Base-by-base conservation (phyloP, 495 filamentous ascomycete species). In the Xylaria telfairii region DNA sequence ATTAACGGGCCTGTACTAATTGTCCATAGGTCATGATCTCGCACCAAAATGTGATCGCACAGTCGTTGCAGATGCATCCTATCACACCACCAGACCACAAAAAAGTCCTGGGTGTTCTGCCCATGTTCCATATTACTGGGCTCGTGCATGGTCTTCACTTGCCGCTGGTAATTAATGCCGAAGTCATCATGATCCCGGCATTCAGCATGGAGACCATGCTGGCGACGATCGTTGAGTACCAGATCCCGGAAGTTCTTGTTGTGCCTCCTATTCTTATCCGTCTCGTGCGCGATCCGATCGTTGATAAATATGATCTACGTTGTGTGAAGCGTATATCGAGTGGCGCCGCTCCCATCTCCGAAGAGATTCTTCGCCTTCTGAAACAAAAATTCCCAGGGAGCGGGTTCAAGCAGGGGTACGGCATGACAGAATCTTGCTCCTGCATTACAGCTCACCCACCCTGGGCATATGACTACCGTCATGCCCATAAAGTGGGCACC, bases 191-290 rank as follows among this genome's bases (percentile, higher is more conserved):
- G 81, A 85, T 92, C 62, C 85, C 87, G 0, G 67, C 76, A 1
- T 92, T 91, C 79, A 87, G 82, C 28, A 86, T 91, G 77, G 76
- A 85, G 47, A 63, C 67, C 26, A 87, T 92, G 83, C 84, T 91
- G 19, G 71, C 80, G 26, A 85, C 86, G 0, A 81, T 89, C 13
- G 79, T 79, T 44, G 75, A 86, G 62, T 86, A 88, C 73, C 73
- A 85, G 60, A 82, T 92, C 65, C 77, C 73, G 0, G 90, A 92
- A 68, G 73, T 92, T 57, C 85, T 91, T 49, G 83, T 91, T 70
- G 91, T 92, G 4, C 90, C 91, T 8, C 91, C 91, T 0, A 90
- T 92, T 67, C 80, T 92, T 6, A 91, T 93, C 69, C 86, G 90
- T 12, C 80, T 92, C 53, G 86, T 91, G 17, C 86, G 88, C 26